Evolutionary conservation across 108 stramenopile genomes (phyloP), one percentile per base, ranked within the genome.

Genomic region (Cyclotella cryptica): DNA sequence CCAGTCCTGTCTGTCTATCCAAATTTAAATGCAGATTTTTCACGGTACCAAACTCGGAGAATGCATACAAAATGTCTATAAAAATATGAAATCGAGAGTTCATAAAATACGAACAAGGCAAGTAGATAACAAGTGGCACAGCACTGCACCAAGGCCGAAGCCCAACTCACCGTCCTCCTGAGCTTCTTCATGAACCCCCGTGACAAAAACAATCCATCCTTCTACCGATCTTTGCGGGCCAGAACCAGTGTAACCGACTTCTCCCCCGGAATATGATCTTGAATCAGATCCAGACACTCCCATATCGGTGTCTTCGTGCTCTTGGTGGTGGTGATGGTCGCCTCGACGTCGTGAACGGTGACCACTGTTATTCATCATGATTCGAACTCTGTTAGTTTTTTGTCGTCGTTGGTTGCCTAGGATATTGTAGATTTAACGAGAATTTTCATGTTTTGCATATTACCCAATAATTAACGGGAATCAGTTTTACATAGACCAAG

Each of bases 161-260:
- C 24, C 26, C 3, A 59, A 14, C 65, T 79, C 44, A 80, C 85
- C 89, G 35, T 93, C 92, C 30, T 93, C 89, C 70, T 78, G 79
- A 12, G 88, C 87, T 71, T 90, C 92, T 67, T 90, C 88, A 60
- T 93, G 87, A 49, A 90, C 63, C 24, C 86, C 86, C 0, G 86
- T 84, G 2, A 90, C 88, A 68, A 93, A 89, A 2, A 90, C 70
- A 29, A 88, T 77, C 93, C 93, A 93, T 15, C 93, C 93, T 44
- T 93, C 89, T 18, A 89, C 84, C 41, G 84, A 81, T 60, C 59
- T 78, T 27, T 75, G 53, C n/a, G 88, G 84, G 19, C 88, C 86
- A 27, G 73, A 75, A 19, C 79, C 70, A 12, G 70, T 58, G 39
- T 71, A 71, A 6, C 57, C 27, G 12, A 42, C 52, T 29, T 69